Evolutionary conservation across 2,329 filamentous ascomycete genomes (phyloP), one percentile per base, ranked within the genome.

Genomic region (Pseudovirgaria hyperparasitica): DNA sequence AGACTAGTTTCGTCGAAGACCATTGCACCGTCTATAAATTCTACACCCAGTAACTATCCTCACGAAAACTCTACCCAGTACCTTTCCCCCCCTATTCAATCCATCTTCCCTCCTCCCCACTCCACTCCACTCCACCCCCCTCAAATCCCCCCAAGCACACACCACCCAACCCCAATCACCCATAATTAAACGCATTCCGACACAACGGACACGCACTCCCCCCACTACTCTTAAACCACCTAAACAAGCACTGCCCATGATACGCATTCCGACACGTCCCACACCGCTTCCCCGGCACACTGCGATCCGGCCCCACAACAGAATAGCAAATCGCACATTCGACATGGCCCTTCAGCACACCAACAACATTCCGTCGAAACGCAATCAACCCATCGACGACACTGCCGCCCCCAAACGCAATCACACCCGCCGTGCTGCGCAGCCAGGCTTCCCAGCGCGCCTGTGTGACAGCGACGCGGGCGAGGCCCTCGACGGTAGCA

Each of bases 311-410:
- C 11, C 82, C 82, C 37, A 98, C 82, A 46, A 98, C 85, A 33
- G 77, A 85, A 60, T 96, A 96, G 62, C 87, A 96, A 48, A 96
- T 96, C 7, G 90, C 84, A 48, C 90, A 98, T 54, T 98, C 90
- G 12, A 71, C 81, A 55, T 96, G 86, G 19, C 86, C 90, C 58
- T 92, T 90, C 38, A 98, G 67, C 4, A 82, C 82, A 2, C 84
- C 82, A 9, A 77, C 71, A 9, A 98, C 77, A 51, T 96, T 96
- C 36, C 77, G 72, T 37, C 81, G 74, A 65, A 92, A 96, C 6
- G 82, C 76, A 9, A 76, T 66, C 16, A 98, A 62, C 2, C 86
- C 90, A 41, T 96, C 87, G 28, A 86, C 79, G 31, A 98, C 72
- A 47, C 72, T 82, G 28, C 85, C 85, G 44, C 90, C 87, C 64